Base-by-base conservation (phyloP, 2,329 filamentous ascomycete genomes). In the Dactylellina sp. region DNA sequence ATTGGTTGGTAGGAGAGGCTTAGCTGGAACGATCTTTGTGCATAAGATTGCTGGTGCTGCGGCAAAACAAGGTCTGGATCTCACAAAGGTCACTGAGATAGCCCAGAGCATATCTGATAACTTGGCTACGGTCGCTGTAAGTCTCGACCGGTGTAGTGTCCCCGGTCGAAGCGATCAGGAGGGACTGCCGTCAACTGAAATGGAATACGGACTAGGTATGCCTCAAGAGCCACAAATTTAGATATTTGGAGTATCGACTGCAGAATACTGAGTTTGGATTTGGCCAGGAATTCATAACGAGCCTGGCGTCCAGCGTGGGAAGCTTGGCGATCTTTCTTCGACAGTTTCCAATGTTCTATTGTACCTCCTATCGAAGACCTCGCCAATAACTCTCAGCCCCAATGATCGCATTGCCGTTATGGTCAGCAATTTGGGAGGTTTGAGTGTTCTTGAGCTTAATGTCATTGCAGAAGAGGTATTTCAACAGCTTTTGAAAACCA, bases 1-100 rank as follows among this genome's bases (percentile, higher is more conserved):
- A 14, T 97, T 97, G 80, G 94, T 97, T n/a, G 94, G 94, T 0
- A 84, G 94, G 57, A 86, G 94, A 79, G 94, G 63, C 95, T 40
- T 98, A 80, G 93, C 92, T 2, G 94, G 94, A 32, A 96, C 92
- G 2, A 91, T 96, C 40, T 84, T 97, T 24, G 91, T 75, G 35
- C 71, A 68, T 22, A 75, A 75, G 32, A 71, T 71, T n/a, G 55
- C 63, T 39, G 71, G 71, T 11, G 71, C 71, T 1, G 71, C 71
- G 5, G 64, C 63, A 7, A 40, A 50, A 1, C n/a, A 40, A 42
- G 71, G 71, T 18, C 46, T 65, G 32, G 42, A 49, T 2, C 46
- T 74, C 6, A 7, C 22, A 4, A 53, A 72, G 24, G 68, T 72
- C 35, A 28, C 53, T 1, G 39, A 25, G 16, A 44, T 65, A n/a